Evolutionary conservation across 1,284 basidiomycete genomes (phyloP).

Genomic region (Cutaneotrichosporon sp.): DNA sequence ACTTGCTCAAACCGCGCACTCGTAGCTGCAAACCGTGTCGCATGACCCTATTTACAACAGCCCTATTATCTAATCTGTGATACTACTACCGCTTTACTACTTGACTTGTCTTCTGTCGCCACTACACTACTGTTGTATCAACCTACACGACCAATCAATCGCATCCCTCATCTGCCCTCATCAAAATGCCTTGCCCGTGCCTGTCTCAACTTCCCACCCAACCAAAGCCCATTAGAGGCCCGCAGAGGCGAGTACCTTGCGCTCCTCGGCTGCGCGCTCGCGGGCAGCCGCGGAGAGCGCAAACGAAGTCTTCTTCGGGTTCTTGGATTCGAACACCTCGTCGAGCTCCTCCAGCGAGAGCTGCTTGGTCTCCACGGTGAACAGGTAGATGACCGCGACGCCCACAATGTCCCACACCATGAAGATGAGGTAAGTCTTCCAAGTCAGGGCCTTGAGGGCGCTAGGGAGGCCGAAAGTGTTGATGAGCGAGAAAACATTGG

Average conservation of each 20-base stretch:
- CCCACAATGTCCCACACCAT: slow-evolving; percentile 61
- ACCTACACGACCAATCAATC: too few relatives aligned
- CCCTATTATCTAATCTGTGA: too few relatives aligned
- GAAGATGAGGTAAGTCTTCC: slow-evolving; percentile 58
- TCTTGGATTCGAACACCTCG: slow-evolving; percentile 57
- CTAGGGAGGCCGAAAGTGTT: slow-evolving; percentile 43
- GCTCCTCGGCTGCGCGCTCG: slow-evolving; percentile 19
- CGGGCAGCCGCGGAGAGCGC: slow-evolving; percentile 26
- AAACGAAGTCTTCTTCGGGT: slow-evolving; percentile 56
- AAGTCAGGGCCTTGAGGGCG: slow-evolving; percentile 32
- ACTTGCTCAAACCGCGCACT: too few relatives aligned
- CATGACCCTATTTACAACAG: too few relatives aligned
- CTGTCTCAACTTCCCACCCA: neutral
- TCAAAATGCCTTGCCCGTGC: too few relatives aligned
- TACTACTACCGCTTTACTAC: neutral
- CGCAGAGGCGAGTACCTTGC: neutral
- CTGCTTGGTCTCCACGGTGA: slow-evolving; percentile 57
- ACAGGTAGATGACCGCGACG: slow-evolving; percentile 60
- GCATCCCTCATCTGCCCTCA: too few relatives aligned
- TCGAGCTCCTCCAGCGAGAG: slow-evolving; percentile 61
- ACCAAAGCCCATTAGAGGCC: neutral
- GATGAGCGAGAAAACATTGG: slow-evolving; percentile 31
- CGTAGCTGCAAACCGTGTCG: too few relatives aligned
- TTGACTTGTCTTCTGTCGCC: too few relatives aligned
- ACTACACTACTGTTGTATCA: too few relatives aligned